These are phyloP conservation scores for Fusarium decemcellulare DNA, from an alignment of 2,329 filamentous ascomycete species.

Conservation along the genomic window DNA sequence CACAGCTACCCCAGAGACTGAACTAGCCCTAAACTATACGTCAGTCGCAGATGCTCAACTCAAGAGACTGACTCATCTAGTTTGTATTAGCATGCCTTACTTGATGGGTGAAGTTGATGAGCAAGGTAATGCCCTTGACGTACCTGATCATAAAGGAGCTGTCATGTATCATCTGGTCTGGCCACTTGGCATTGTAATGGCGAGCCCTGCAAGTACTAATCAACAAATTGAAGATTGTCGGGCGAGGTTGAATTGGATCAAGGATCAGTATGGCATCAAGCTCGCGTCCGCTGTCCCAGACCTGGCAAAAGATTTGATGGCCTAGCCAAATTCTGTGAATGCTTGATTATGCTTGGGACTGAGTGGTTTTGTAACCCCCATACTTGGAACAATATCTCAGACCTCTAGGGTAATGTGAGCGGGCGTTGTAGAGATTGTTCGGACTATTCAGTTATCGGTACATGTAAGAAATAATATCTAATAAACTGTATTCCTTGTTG, in stretches of 20 bases:
- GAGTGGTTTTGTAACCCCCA: no score
- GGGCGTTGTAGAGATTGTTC: no score
- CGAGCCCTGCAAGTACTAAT: conserved; percentile 13
- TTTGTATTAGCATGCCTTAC: conserved; percentile 23
- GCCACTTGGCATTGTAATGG: conserved; percentile 24
- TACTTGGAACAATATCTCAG: no score
- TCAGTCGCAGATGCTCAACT: conserved; percentile 19
- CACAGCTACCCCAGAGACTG: neutral
- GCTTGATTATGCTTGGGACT: no score
- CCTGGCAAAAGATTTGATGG: conserved; percentile 20
- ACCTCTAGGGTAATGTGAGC: no score
- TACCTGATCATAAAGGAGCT: conserved; percentile 21
- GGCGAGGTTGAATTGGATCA: conserved; percentile 14
- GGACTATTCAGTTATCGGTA: no score
- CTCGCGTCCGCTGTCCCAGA: conserved; percentile 24
- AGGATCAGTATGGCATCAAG: conserved; percentile 31
- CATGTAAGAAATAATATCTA: no score
- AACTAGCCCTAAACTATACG: conserved; percentile 13
- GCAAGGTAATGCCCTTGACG: conserved; percentile 18
- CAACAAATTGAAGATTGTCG: conserved; percentile 14
- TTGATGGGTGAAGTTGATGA: conserved; percentile 29
- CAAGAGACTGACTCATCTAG: neutral
- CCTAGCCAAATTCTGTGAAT: neutral
- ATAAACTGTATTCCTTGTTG: no score
- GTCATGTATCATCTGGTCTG: conserved; percentile 35